A percentile compares a stretch with the other conserved stretches of the same genome.
phyloP scores from a whole-genome alignment of 768 basidiomycete genomes.

The Hortiboletus flavorubellus region DNA sequence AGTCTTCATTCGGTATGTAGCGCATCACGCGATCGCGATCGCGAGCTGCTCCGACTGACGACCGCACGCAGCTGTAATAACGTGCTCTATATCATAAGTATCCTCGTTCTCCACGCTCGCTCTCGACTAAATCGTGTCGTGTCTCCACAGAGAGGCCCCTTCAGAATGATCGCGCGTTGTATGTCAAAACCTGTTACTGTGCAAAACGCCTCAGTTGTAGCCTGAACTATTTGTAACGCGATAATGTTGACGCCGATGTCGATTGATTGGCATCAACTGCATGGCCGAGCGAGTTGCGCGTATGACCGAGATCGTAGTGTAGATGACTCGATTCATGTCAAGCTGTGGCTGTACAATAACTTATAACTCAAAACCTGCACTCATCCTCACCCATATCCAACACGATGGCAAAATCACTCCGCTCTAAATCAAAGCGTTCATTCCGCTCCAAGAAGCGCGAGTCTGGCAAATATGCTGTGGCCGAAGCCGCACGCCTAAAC shows the following conservation, averaged over 20 bases:
- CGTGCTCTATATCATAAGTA: conserved; percentile 92
- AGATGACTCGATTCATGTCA: background rate
- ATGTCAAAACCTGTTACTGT: conserved; percentile 1
- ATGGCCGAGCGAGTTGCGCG: no score
- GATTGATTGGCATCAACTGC: background rate
- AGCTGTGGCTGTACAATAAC: conserved; percentile 6
- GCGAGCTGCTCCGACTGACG: conserved; percentile 6
- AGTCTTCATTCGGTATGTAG: conserved; percentile 89
- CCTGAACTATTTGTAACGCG: conserved; percentile 1
- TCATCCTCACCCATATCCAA: background rate
- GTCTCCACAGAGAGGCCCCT: conserved; percentile 69
- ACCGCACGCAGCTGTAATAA: conserved; percentile 75
- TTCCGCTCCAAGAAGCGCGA: conserved; percentile 78
- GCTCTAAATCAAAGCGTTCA: conserved; percentile 78
- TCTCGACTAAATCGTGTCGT: conserved; percentile 21
- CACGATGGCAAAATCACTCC: conserved; percentile 72
- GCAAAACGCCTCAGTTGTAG: conserved; percentile 11
- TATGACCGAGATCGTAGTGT: background rate
- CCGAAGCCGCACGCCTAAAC: conserved; percentile 72
- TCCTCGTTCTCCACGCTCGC: conserved; percentile 3
- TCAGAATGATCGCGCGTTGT: conserved; percentile 35
- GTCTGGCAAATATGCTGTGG: conserved; percentile 69
- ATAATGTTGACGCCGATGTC: background rate
- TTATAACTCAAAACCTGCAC: no score
- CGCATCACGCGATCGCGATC: background rate